Conservation (phyloP, 257 asterid species). For the Verbena officinalis region DNA sequence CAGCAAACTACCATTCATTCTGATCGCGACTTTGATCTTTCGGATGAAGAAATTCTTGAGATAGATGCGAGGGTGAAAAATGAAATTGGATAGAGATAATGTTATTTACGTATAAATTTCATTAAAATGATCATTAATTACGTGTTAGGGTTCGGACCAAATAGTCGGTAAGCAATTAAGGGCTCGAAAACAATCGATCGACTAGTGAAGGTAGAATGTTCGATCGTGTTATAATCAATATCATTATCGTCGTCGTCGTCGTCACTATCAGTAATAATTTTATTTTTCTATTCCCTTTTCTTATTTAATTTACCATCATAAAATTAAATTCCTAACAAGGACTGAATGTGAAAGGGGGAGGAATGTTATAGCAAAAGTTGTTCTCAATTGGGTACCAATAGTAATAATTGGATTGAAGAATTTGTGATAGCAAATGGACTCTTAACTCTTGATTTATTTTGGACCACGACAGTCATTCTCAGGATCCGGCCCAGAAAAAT, state of each 20-base stretch:
- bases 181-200: background rate
- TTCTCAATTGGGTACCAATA: conserved; percentile 26
- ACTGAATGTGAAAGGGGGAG: conserved; percentile 49
- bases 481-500: conserved; percentile 25
- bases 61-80: too few species aligned
- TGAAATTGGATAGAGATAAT: too few species aligned
- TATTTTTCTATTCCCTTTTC: background rate
- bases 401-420: conserved; percentile 34
- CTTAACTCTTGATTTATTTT: conserved; percentile 23
- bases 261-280: background rate
- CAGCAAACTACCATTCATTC: too few species aligned
- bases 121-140: background rate
- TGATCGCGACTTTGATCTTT: too few species aligned
- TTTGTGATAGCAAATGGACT: conserved; percentile 31
- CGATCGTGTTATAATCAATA: background rate
- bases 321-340: conserved; percentile 36
- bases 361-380: conserved; percentile 54
- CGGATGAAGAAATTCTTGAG: too few species aligned
- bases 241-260: background rate
- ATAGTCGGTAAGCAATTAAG: background rate
- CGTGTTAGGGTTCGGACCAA: background rate
- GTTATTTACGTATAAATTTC: background rate
- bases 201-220: background rate
- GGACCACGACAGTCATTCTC: conserved; percentile 42
- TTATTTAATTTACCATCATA: background rate